phyloP scores from a whole-genome alignment of 768 basidiomycete genomes.

The Panellus pusillus region DNA sequence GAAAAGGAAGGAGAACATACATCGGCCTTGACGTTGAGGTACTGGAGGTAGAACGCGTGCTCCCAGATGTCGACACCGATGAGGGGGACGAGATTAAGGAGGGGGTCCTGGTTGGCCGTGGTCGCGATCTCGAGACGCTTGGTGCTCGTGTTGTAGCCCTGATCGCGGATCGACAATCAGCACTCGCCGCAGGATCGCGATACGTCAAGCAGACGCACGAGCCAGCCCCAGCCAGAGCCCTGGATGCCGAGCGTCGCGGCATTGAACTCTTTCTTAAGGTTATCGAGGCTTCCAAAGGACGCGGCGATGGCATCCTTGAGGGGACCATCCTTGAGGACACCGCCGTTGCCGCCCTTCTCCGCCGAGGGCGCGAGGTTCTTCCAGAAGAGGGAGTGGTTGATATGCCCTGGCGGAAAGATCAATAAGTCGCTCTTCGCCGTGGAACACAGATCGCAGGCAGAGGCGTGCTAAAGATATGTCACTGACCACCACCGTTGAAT shows the following conservation, averaged over 20 bases:
- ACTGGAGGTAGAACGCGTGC: slow-evolving; percentile 77
- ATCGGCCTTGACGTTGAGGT: slow-evolving; percentile 91
- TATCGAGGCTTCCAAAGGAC: slow-evolving; percentile 70
- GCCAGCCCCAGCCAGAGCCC: slow-evolving; percentile 96
- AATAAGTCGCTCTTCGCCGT: slow-evolving; percentile 16
- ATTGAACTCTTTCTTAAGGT: slow-evolving; percentile 81
- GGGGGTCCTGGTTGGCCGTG: slow-evolving; percentile 95
- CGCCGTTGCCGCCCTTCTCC: slow-evolving; percentile 54
- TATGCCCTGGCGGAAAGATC: slow-evolving; percentile 58
- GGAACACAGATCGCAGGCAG: too few relatives aligned
- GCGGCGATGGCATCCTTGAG: slow-evolving; percentile 64
- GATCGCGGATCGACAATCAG: background rate
- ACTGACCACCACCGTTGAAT: slow-evolving; percentile 94
- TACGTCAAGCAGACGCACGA: slow-evolving; percentile 62
- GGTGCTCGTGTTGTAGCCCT: slow-evolving; percentile 70
- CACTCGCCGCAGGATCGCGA: background rate
- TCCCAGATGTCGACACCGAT: slow-evolving; percentile 25
- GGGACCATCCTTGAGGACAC: slow-evolving; percentile 57
- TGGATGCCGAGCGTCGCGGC: slow-evolving; percentile 82
- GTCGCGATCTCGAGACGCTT: slow-evolving; percentile 84
- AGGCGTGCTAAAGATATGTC: background rate
- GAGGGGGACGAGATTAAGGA: slow-evolving; percentile 46
- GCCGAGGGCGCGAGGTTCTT: slow-evolving; percentile 79
- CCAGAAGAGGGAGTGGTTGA: slow-evolving; percentile 98
- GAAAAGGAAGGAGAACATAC: slow-evolving; percentile 46